phyloP scores from a whole-genome alignment of 306 rosid species.

The Inga laurina region DNA sequence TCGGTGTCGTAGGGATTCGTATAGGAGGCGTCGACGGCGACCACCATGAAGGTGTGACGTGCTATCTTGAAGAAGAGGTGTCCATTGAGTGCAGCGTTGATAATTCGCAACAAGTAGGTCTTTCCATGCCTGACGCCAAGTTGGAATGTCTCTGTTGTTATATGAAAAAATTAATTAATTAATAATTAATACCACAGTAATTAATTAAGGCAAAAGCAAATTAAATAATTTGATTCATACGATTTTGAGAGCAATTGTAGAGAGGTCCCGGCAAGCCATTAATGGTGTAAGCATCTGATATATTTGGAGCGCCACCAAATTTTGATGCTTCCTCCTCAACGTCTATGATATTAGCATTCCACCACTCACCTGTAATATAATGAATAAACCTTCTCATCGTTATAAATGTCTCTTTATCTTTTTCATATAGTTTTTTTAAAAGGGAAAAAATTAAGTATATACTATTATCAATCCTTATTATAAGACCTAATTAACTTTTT shows the following conservation, averaged over 20 bases:
- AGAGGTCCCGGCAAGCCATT: constrained; percentile 56
- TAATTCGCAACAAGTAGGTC: constrained; percentile 48
- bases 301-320: constrained; percentile 19
- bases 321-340: constrained; percentile 35
- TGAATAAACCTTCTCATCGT: not conserved
- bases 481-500: too few species aligned
- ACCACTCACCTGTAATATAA: constrained; percentile 54
- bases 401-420: not conserved
- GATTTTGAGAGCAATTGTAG: constrained; percentile 45
- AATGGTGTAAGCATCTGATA: constrained; percentile 54
- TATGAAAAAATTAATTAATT: not conserved
- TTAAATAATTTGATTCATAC: not conserved
- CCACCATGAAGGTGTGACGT: constrained; percentile 50
- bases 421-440: too few species aligned
- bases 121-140: constrained; percentile 38
- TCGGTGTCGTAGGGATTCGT: constrained; percentile 46
- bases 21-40: constrained; percentile 55
- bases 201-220: not conserved
- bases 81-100: constrained; percentile 65
- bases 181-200: too few species aligned
- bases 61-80: constrained; percentile 56
- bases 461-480: too few species aligned
- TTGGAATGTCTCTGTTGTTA: not conserved
- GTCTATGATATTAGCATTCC: constrained; percentile 48
- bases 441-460: too few species aligned